These are phyloP conservation scores for Mucor plumbeus DNA, from an alignment of 371 early-diverging fungal genomes.

Conservation along the genomic window DNA sequence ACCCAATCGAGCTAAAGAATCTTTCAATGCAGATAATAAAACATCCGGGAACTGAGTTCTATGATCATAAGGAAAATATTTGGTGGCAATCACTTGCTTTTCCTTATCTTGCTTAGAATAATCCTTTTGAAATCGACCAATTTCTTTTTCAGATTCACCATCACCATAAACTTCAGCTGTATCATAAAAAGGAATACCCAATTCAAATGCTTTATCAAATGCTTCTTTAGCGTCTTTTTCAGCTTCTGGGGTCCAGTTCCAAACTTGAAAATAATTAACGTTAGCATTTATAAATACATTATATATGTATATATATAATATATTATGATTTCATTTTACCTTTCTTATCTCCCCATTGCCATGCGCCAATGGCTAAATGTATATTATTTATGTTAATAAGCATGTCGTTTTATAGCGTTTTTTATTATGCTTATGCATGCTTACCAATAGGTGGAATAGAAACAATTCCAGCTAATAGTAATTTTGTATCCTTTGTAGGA, in stretches of 20 bases:
- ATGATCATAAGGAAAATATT: constrained; percentile 50
- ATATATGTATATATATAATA: too few relatives aligned
- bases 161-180: constrained; percentile 62
- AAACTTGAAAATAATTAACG: constrained; percentile 18
- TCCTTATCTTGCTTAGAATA: constrained; percentile 29
- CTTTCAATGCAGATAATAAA: constrained; percentile 52
- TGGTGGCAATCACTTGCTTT: constrained; percentile 57
- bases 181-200: constrained; percentile 47
- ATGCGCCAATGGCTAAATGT: constrained; percentile 53
- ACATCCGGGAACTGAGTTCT: constrained; percentile 48
- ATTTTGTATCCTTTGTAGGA: constrained; percentile 53
- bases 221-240: constrained; percentile 48
- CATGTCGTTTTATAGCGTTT: neutral
- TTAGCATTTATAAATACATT: too few relatives aligned
- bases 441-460: constrained; percentile 57
- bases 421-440: neutral
- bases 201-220: constrained; percentile 36
- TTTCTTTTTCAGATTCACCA: constrained; percentile 61
- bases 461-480: constrained; percentile 44
- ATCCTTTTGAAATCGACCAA: constrained; percentile 37
- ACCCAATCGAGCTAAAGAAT: constrained; percentile 60
- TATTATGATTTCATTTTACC: constrained; percentile 22
- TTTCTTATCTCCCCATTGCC: constrained; percentile 59
- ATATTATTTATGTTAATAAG: too few relatives aligned
- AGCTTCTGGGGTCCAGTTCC: constrained; percentile 47